Percentiles rank a stretch among this genome's conserved stretches.
Evolutionary conservation across 2,329 filamentous ascomycete genomes (phyloP).

Genomic region (Penicillium fuscoglaucum): DNA sequence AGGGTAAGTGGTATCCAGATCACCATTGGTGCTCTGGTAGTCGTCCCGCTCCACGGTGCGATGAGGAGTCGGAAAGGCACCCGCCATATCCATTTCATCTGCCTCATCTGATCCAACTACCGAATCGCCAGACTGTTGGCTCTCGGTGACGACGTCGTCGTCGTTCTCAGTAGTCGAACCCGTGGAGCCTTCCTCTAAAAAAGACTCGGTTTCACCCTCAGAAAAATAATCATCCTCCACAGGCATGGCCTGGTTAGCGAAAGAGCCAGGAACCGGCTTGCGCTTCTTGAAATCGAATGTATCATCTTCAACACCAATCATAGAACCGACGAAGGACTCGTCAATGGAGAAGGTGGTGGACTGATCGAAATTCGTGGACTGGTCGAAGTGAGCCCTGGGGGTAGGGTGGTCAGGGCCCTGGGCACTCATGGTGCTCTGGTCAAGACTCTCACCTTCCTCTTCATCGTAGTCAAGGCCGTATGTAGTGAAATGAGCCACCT

Average conservation of each 20-base stretch:
- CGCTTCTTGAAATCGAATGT: conserved; percentile 59
- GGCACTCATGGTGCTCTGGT: conserved; percentile 53
- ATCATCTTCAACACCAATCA: conserved; percentile 52
- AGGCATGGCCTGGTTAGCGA: conserved; percentile 64
- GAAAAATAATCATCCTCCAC: conserved; percentile 51
- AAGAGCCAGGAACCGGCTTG: conserved; percentile 72
- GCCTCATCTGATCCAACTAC: conserved; percentile 63
- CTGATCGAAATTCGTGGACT: conserved; percentile 39
- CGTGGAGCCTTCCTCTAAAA: conserved; percentile 91
- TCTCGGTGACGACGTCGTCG: conserved; percentile 51
- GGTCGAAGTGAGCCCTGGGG: conserved; percentile 41
- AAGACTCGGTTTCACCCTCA: conserved; percentile 62
- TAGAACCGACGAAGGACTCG: conserved; percentile 43
- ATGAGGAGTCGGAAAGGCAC: conserved; percentile 72
- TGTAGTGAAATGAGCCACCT: conserved; percentile 93
- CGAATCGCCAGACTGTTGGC: conserved; percentile 62
- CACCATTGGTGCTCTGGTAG: conserved; percentile 48
- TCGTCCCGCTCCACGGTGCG: conserved; percentile 72
- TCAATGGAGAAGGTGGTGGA: conserved; percentile 44
- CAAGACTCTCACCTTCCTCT: conserved; percentile 55
- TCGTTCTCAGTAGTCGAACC: conserved; percentile 69
- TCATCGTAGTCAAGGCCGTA: conserved; percentile 84
- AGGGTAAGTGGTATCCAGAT: conserved; percentile 49
- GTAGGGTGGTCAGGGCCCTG: conserved; percentile 50
- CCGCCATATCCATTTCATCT: conserved; percentile 79